phyloP scores from a whole-genome alignment of 176 grass and related monocot species.

The maize (Zea mays) region DNA sequence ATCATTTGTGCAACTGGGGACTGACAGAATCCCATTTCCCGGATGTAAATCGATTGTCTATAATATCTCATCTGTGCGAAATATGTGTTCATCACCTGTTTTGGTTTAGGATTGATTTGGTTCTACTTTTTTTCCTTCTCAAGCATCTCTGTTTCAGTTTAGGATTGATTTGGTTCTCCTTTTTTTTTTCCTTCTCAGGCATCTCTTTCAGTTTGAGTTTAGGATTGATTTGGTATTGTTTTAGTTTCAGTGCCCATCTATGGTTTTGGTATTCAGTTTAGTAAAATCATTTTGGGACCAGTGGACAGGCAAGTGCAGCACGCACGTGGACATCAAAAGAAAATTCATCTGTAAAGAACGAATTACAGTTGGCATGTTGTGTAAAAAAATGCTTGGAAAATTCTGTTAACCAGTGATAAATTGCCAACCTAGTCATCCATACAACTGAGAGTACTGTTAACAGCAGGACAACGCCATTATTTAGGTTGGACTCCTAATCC shows the following conservation, averaged over 20 bases:
- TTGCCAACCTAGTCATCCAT: not conserved
- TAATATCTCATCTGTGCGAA: no score
- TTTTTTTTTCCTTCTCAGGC: no score
- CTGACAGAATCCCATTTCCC: slow-evolving; percentile 17
- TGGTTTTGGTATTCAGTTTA: not conserved
- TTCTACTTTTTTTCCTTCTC: no score
- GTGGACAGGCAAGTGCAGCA: not conserved
- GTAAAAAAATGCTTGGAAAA: not conserved
- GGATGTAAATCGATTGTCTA: slow-evolving; percentile 37
- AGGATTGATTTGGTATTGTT: no score
- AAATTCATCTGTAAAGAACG: not conserved
- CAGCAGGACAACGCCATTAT: not conserved
- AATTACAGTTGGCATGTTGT: not conserved
- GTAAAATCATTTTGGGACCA: not conserved
- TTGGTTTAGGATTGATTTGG: no score
- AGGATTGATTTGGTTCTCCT: no score
- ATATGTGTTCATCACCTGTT: no score
- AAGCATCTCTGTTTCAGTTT: no score
- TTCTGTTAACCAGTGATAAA: not conserved
- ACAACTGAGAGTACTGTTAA: not conserved
- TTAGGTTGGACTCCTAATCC: not conserved
- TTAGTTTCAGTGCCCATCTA: no score
- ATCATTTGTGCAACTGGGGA: slow-evolving; percentile 12
- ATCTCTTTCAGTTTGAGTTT: no score
- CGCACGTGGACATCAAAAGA: not conserved